Percentiles rank a stretch among this genome's conserved stretches.
phyloP scores from a whole-genome alignment of 768 basidiomycete species.

The Pleurotus djamor region DNA sequence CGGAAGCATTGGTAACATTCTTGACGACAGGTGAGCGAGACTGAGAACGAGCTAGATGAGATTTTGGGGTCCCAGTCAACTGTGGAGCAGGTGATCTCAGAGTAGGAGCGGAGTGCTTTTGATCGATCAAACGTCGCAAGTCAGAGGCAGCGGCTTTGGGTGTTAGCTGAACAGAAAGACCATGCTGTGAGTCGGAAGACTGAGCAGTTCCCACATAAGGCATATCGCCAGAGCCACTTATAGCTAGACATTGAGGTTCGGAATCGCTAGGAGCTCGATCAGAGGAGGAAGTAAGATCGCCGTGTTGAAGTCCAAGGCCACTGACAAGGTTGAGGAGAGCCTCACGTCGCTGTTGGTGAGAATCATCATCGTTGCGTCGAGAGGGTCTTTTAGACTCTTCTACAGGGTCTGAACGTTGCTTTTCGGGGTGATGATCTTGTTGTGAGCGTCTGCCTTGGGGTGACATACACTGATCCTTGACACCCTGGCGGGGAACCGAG shows the following conservation, averaged over 20 bases:
- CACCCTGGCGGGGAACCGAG: constrained; percentile 9
- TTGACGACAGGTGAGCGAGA: not conserved
- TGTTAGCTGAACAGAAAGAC: not conserved
- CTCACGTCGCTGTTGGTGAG: constrained; percentile 17
- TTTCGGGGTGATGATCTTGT: too few relatives aligned
- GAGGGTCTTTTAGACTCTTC: too few relatives aligned
- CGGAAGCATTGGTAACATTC: not conserved
- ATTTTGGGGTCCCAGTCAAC: not conserved
- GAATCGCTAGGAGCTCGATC: not conserved
- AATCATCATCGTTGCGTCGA: constrained; percentile 5
- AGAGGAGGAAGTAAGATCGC: not conserved
- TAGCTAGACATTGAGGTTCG: constrained; percentile 26
- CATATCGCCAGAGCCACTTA: constrained; percentile 25
- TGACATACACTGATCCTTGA: not conserved
- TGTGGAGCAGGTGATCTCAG: not conserved
- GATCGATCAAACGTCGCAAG: not conserved
- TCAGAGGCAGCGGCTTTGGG: not conserved
- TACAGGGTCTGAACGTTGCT: too few relatives aligned
- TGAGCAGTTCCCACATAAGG: not conserved
- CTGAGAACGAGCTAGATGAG: not conserved
- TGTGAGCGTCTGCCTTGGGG: constrained; percentile 2
- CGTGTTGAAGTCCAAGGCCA: constrained; percentile 14
- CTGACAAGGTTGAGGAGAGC: constrained; percentile 21
- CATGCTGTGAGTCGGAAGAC: too few relatives aligned
- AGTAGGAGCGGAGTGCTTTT: not conserved